Evolutionary conservation across 2,329 filamentous ascomycete species (phyloP).

Genomic region (Aurifilum marmelostoma): DNA sequence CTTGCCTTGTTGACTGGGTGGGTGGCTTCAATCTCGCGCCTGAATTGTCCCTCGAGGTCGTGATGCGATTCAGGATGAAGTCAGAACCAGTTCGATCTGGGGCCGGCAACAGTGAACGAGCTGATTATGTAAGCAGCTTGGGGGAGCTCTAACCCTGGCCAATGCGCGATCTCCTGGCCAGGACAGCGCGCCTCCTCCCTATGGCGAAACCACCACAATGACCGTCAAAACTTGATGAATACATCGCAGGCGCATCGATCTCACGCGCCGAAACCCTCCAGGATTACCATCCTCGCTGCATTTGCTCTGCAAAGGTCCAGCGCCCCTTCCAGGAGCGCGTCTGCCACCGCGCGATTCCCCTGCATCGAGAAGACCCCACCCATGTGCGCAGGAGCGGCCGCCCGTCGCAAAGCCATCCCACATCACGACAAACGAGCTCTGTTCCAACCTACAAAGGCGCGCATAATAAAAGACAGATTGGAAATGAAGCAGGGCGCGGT

Average conservation of each 20-base stretch:
- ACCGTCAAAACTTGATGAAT: neutral
- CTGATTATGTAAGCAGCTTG: neutral
- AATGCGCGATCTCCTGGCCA: neutral
- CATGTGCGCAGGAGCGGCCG: constrained; percentile 20
- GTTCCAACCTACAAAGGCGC: constrained; percentile 2
- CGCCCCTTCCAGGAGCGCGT: constrained; percentile 16
- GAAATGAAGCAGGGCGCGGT: constrained; percentile 23
- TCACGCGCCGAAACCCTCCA: constrained; percentile 1
- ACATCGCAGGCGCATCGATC: neutral
- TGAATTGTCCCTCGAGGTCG: neutral
- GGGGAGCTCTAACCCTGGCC: constrained; percentile 9
- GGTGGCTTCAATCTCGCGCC: constrained; percentile 10
- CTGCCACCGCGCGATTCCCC: constrained; percentile 13
- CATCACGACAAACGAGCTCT: neutral
- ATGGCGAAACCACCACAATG: constrained; percentile 2
- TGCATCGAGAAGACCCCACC: constrained; percentile 8
- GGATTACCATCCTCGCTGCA: neutral
- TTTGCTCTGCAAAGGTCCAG: neutral
- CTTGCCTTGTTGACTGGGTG: constrained; percentile 6
- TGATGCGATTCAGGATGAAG: neutral
- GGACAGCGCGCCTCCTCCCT: neutral
- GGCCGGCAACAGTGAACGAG: neutral
- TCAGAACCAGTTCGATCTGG: neutral
- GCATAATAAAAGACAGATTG: neutral
- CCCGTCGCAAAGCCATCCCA: constrained; percentile 19